phyloP scores from a whole-genome alignment of 768 basidiomycete genomes.

The Naganishia vishniacii region DNA sequence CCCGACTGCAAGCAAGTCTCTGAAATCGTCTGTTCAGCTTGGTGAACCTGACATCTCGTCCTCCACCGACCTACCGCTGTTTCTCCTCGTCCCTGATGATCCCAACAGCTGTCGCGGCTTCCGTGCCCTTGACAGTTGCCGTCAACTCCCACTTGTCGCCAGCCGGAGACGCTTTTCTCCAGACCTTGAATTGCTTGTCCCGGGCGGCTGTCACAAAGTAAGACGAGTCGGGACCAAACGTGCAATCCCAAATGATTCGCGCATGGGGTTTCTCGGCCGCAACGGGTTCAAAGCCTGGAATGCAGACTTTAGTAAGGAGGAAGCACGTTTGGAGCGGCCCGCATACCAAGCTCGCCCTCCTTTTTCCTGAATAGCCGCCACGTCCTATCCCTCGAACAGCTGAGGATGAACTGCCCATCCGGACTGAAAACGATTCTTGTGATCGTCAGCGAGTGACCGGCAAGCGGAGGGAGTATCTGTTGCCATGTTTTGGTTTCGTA shows the following conservation, averaged over 20 bases:
- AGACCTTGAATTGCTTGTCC: slow-evolving; percentile 91
- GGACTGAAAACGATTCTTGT: slow-evolving; percentile 86
- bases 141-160: slow-evolving; percentile 56
- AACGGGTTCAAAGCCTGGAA: slow-evolving; percentile 58
- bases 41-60: background rate
- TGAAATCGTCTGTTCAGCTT: slow-evolving; percentile 29
- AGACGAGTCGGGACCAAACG: slow-evolving; percentile 71
- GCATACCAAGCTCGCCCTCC: slow-evolving; percentile 46
- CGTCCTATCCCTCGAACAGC: slow-evolving; percentile 83
- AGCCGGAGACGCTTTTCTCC: slow-evolving; percentile 54
- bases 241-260: slow-evolving; percentile 93
- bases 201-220: slow-evolving; percentile 88
- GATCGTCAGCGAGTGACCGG: slow-evolving; percentile 81
- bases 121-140: slow-evolving; percentile 62
- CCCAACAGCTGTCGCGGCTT: slow-evolving; percentile 78
- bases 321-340: background rate
- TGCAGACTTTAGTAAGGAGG: background rate
- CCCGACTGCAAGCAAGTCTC: slow-evolving; percentile 70
- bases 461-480: slow-evolving; percentile 64
- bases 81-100: slow-evolving; percentile 53
- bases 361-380: slow-evolving; percentile 70
- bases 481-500: slow-evolving; percentile 69
- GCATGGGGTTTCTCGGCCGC: slow-evolving; percentile 72
- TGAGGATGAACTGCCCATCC: slow-evolving; percentile 69
- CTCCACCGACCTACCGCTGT: slow-evolving; percentile 50